Base-by-base conservation (phyloP, 805 yeast species). In the Tetrapisispora taiwanensis region DNA sequence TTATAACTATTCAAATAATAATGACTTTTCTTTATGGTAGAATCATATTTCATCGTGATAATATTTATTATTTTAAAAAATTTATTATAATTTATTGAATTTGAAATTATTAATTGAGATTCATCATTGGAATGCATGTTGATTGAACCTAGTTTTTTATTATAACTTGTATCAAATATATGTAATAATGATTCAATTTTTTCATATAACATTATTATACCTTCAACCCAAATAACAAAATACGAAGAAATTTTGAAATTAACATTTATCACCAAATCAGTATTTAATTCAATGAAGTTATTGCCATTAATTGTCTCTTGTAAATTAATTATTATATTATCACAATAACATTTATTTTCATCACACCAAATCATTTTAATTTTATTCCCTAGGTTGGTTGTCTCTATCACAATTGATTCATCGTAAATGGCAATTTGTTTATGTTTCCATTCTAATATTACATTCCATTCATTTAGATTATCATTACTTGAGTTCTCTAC, bases 361-460 rank as follows among this genome's bases (percentile, higher is more conserved):
- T 19, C 6, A n/a, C 35, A n/a, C 44, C 44, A 41, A 4, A 41
- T 9, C n/a, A 41, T 28, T 20, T 35, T 28, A 14, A 41, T 30
- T n/a, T 20, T 15, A 20, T 18, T 2, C 14, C 1, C 9, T 3
- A 30, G 9, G 1, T 15, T 12, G 7, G 15, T 20, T 14, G n/a
- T 15, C 6, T 41, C 38, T 13, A 33, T n/a, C 8, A 14, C 14
- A 14, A 41, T 14, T 2, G 34, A 30, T 3, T 19, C 13, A 30
- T 13, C 8, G 15, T 15, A 7, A 9, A 39, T 26, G 2, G n/a
- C 13, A 7, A 24, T 7, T 3, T 26, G 9, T 1, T 9, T 15
- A 10, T 32, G 27, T 17, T 22, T 19, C 30, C 36, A 39, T 6
- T 31, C 20, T 10, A 39, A 39, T 1, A 38, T n/a, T 8, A 22